These are phyloP conservation scores for Solanum pinnatisectum DNA, from an alignment of 257 asterid genomes.

Conservation along the genomic window DNA sequence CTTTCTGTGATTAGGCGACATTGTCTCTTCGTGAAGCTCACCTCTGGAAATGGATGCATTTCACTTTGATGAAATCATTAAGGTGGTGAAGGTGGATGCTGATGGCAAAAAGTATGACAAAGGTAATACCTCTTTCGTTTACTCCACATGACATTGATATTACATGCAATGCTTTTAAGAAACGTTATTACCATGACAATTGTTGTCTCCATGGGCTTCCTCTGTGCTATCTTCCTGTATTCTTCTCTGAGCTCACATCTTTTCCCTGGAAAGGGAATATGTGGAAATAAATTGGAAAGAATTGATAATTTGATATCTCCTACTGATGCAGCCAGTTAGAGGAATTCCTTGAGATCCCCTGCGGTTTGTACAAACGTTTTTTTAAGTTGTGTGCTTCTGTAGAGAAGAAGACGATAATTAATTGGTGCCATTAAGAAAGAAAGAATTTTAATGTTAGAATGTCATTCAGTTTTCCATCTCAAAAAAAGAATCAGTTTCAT, in stretches of 20 bases:
- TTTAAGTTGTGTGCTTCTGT: background rate
- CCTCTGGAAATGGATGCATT: slow-evolving; percentile 32
- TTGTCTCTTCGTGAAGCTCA: background rate
- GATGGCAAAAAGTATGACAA: slow-evolving; percentile 57
- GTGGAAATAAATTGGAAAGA: background rate
- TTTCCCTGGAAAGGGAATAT: background rate
- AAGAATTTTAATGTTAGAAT: background rate
- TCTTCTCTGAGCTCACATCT: background rate
- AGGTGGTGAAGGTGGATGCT: slow-evolving; percentile 31
- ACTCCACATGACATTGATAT: background rate
- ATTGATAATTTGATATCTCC: background rate
- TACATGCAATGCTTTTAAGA: background rate
- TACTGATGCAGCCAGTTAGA: background rate
- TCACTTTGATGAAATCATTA: slow-evolving; percentile 50
- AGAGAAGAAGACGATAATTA: background rate
- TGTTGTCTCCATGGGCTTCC: background rate
- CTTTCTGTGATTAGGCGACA: background rate
- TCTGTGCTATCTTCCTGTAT: background rate
- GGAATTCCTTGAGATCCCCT: background rate
- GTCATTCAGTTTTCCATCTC: background rate
- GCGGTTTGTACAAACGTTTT: background rate
- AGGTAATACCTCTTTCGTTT: slow-evolving; percentile 24
- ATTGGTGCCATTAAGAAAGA: background rate
- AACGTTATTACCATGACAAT: background rate
- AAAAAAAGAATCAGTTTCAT: background rate